phyloP scores from a whole-genome alignment of 352 stramenopile species.

The Globisporangium barbulae region DNA sequence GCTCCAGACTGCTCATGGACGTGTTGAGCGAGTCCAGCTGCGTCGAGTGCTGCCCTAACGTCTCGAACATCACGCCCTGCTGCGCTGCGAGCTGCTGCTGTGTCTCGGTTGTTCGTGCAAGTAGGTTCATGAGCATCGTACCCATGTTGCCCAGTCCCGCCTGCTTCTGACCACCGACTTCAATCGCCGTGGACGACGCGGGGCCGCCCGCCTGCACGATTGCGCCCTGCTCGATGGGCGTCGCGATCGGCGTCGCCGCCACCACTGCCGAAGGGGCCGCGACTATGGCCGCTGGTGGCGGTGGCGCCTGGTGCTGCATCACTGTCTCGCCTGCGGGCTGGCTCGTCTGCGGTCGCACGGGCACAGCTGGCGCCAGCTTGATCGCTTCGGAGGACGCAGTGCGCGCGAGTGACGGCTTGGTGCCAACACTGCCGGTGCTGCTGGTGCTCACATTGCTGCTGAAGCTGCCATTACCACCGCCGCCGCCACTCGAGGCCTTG shows the following conservation, averaged over 20 bases:
- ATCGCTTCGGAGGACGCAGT: conserved; percentile 25
- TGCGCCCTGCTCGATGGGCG: conserved; percentile 28
- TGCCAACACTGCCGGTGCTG: conserved; percentile 11
- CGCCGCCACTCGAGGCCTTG: conserved; percentile 33
- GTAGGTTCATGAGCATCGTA: conserved; percentile 86
- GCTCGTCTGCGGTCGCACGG: conserved; percentile 23
- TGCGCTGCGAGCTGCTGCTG: conserved; percentile 84
- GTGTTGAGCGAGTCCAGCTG: conserved; percentile 72
- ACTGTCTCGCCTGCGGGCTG: conserved; percentile 56
- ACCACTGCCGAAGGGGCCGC: conserved; percentile 19
- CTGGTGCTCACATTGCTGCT: conserved; percentile 19
- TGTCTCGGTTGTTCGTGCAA: conserved; percentile 79
- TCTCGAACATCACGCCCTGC: conserved; percentile 87
- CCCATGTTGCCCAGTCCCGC: conserved; percentile 80
- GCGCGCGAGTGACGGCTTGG: conserved; percentile 22
- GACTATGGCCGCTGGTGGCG: conserved; percentile 7
- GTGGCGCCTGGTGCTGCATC: conserved; percentile 35
- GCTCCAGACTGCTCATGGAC: conserved; percentile 74
- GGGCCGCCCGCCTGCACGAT: conserved; percentile 40
- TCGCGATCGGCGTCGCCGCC: conserved; percentile 13
- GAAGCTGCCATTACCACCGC: conserved; percentile 4
- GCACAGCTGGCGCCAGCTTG: conserved; percentile 10
- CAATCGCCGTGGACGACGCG: conserved; percentile 56
- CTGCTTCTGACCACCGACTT: conserved; percentile 58
- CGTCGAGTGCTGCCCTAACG: conserved; percentile 74